Base-by-base conservation (phyloP, 2,329 filamentous ascomycete species). In the Fusarium marasasianum region DNA sequence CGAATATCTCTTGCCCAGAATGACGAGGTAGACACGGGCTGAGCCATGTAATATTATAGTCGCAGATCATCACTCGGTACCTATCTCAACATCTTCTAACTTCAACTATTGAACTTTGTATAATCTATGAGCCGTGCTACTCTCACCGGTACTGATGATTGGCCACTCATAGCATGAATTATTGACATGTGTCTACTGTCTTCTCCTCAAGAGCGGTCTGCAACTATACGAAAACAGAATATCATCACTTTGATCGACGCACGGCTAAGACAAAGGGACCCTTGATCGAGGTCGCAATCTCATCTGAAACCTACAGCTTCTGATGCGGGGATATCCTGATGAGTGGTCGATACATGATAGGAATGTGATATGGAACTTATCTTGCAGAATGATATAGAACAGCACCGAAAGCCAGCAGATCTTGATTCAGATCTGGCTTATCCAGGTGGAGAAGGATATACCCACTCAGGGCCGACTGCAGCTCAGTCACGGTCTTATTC, bases 71-170 rank as follows among this genome's bases (percentile, higher is more conserved):
- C 18, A 31, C 20, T 41, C 11, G 3, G 17, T 54, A 9, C 22
- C 13, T 57, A 35, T 8, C 15, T 35, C 33, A 14, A 35, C 33
- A 35, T 29, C 13, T 47, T 35, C 55, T 29, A n/a, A 35, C 31
- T 48, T 29, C 10, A 35, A n/a, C 55, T n/a, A 35, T 48, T 26
- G 31, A 57, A 57, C 40, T 22, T 14, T 57, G n/a, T 13, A 47
- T n/a, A 0, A 17, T 20, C 31, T 29, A 13, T 43, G 53, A 43
- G 22, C 26, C 20, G n/a, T 47, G 7, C 18, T 47, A 7, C 9
- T 0, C 1, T 26, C 24, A 35, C 20, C 35, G 10, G 9, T n/a
- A 4, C 20, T 6, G 10, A 29, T 4, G 0, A 4, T 8, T 12
- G 17, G n/a, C 35, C 35, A 29, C 14, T 17, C 20, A 29, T 3